These are phyloP conservation scores for Morella rubra DNA, from an alignment of 306 rosid species.

Conservation along the genomic window DNA sequence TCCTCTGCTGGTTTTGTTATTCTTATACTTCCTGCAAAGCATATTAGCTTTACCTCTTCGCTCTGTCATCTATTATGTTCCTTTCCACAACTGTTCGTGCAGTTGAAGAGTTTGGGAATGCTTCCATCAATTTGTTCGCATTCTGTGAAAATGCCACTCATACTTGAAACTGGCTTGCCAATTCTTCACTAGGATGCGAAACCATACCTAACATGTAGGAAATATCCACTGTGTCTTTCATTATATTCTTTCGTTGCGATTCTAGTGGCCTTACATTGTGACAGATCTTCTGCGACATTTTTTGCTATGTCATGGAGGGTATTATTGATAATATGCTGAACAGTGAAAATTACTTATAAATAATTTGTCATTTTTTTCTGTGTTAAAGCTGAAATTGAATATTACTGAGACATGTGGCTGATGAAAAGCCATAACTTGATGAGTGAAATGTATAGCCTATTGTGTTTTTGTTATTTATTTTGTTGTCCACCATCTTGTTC, in stretches of 20 bases:
- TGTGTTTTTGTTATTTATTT: neutral
- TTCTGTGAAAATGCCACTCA: slow-evolving; percentile 79
- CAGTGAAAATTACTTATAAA: slow-evolving; percentile 11
- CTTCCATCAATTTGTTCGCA: slow-evolving; percentile 92
- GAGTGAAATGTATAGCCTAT: neutral
- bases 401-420: neutral
- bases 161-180: slow-evolving; percentile 83
- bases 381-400: neutral
- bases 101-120: slow-evolving; percentile 75
- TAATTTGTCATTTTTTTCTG: too few relatives aligned
- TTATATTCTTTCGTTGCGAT: slow-evolving; percentile 8
- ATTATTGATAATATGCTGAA: slow-evolving; percentile 13
- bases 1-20: slow-evolving; percentile 8
- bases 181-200: slow-evolving; percentile 80
- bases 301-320: neutral
- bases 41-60: slow-evolving; percentile 20
- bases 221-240: slow-evolving; percentile 16
- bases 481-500: neutral
- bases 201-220: slow-evolving; percentile 51
- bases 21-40: slow-evolving; percentile 15
- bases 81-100: slow-evolving; percentile 34
- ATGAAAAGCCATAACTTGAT: neutral
- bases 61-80: slow-evolving; percentile 25
- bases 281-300: slow-evolving; percentile 14
- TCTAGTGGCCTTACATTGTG: slow-evolving; percentile 14